Evolutionary conservation across 1,139 yeast genomes (phyloP).

Genomic region (Zygotorulaspora mrakii): DNA sequence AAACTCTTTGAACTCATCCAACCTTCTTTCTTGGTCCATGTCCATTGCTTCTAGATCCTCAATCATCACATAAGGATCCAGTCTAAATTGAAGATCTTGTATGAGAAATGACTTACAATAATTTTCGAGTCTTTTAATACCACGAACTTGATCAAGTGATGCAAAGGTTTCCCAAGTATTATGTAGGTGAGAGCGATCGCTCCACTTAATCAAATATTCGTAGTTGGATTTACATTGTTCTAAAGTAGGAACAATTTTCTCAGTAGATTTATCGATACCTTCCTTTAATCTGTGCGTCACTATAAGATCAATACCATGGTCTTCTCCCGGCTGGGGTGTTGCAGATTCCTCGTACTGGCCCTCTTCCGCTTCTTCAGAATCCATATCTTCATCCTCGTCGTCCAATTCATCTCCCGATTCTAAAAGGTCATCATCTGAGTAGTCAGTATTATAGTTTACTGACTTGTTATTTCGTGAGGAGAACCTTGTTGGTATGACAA

Average conservation of each 20-base stretch:
- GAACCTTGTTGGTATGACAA: conserved; percentile 51
- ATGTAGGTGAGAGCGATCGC: conserved; percentile 82
- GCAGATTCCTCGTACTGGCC: conserved; percentile 39
- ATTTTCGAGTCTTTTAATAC: conserved; percentile 83
- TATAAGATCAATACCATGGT: conserved; percentile 41
- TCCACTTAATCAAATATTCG: conserved; percentile 80
- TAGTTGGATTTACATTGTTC: conserved; percentile 57
- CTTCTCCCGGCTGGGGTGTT: conserved; percentile 29
- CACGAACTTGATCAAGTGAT: conserved; percentile 50
- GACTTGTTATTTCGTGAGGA: conserved; percentile 68
- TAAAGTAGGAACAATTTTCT: conserved; percentile 39
- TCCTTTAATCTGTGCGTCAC: conserved; percentile 38
- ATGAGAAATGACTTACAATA: conserved; percentile 74
- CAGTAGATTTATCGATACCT: conserved; percentile 31
- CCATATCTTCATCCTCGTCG: conserved; percentile 19
- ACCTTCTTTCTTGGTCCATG: conserved; percentile 74
- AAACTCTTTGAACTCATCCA: conserved; percentile 78
- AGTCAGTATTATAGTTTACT: conserved; percentile 74
- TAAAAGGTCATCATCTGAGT: conserved; percentile 60
- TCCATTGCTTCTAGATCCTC: conserved; percentile 93
- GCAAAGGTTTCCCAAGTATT: conserved; percentile 88
- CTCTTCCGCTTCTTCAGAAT: conserved; percentile 35
- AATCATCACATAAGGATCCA: conserved; percentile 72
- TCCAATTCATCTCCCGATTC: conserved; percentile 50
- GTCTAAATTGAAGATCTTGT: conserved; percentile 66